Evolutionary conservation across 495 filamentous ascomycete species (phyloP), one percentile per base, ranked within the genome.

Genomic region (Rhizodiscina lignyota): DNA sequence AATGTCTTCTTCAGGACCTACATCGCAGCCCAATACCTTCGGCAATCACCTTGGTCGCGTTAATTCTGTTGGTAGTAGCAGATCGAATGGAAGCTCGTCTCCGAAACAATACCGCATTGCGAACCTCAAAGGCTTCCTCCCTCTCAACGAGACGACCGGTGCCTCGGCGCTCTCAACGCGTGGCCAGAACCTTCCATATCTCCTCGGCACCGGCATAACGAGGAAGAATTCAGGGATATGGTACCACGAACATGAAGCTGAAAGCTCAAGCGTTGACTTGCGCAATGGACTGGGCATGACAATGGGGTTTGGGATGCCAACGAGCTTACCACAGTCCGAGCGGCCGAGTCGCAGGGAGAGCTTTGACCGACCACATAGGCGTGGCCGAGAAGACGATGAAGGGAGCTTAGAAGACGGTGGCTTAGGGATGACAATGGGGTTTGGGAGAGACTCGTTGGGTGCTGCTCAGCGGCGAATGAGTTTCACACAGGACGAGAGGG

Each of bases 111-210:
- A 52, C 18, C 53, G 51, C 34, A 44, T 56, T 12, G 34, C 44
- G 6, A 49, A 41, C 22, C 35, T 55, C 19, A 54, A 50, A 33
- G 43, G 40, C 33, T 58, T 54, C 38, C 49, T 58, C 4, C 55
- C 56, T 5, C 44, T 58, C 23, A 36, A 44, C 30, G 30, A 32
- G 18, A 8, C 8, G 19, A 50, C 41, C 26, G 48, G 51, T 11
- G 16, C 38, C 4, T 29, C 22, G 17, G 26, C 44, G 0, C 19
- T 58, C 1, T 50, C 53, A 6, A 50, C 51, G 3, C 46, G 56
- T n/a, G 51, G 51, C 6, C 55, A 58, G 32, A 46, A 35, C 11
- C 40, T 59, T 8, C 55, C 54, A 2, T 37, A 23, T 0, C 36
- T 59, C 11, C 30, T 50, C 18, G 3, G 22, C 39, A 19, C 22